Conservation (phyloP, 495 filamentous ascomycete species). For the Trichoderma gamsii region DNA sequence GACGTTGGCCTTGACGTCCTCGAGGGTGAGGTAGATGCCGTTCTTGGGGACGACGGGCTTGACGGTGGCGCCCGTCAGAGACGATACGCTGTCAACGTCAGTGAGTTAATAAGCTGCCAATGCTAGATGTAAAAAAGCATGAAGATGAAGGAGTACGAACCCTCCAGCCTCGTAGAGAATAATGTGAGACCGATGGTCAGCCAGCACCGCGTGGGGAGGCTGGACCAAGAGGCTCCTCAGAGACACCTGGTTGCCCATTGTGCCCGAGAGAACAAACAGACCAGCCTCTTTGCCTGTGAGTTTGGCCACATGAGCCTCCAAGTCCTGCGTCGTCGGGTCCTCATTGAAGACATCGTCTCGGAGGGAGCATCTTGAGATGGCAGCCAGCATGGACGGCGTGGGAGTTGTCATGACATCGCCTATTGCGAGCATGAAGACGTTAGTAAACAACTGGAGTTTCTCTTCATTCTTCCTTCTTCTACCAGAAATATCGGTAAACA, state of each 20-base stretch:
- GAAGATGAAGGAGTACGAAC: constrained; percentile 19
- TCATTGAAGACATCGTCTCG: constrained; percentile 81
- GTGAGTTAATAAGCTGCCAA: neutral
- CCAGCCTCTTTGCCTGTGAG: constrained; percentile 67
- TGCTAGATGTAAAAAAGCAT: neutral
- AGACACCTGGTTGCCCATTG: constrained; percentile 82
- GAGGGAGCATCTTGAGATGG: constrained; percentile 52
- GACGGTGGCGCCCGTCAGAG: constrained; percentile 54
- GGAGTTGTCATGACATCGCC: constrained; percentile 83
- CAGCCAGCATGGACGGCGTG: constrained; percentile 69
- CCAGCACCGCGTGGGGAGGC: constrained; percentile 66
- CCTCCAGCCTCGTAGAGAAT: constrained; percentile 70
- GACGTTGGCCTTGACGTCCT: constrained; percentile 57
- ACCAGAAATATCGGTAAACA: no score
- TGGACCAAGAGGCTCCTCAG: constrained; percentile 60
- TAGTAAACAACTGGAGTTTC: neutral
- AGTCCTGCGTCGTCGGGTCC: constrained; percentile 68
- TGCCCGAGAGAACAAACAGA: constrained; percentile 77
- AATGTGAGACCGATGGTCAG: constrained; percentile 62
- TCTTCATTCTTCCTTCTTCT: neutral
- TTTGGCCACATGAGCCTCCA: constrained; percentile 63
- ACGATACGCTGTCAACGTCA: constrained; percentile 37
- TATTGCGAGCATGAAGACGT: neutral
- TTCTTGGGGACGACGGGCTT: constrained; percentile 57
- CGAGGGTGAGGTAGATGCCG: constrained; percentile 64